Base-by-base conservation (phyloP, 257 asterid genomes). In the Orobanche coerulescens region DNA sequence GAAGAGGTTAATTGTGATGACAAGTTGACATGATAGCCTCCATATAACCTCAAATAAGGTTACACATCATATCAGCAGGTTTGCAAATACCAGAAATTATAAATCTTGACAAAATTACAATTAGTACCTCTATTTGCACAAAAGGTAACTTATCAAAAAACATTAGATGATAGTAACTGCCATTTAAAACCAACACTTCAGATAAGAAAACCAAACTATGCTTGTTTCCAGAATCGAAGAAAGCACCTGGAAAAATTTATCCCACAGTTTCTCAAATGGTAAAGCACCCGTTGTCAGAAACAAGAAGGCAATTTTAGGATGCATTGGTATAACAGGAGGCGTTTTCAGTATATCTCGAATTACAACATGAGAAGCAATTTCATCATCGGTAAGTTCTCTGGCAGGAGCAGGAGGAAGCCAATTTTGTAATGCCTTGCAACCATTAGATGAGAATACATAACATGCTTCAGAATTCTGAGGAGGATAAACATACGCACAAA, bases 201-300 rank as follows among this genome's bases (percentile, higher is more conserved):
- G 23, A 16, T 2, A 30, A 30, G 7, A 30, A 30, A 30, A 30
- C 7, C 36, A 30, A 30, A 2, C 7, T 30, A 30, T 30, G 36
- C 7, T 30, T 30, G 36, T 30, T 3, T 30, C 3, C 7, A 28
- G 18, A 50, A 58, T n/a, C n/a, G 49, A 62, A 42, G 6, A 5
- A 22, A 13, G 60, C 65, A 85, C 96, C 94, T 88, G 90, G 71
- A 88, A 85, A 77, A 88, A 88, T 52, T 70, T 83, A 51, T 88
- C 93, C 96, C 96, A 88, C 31, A 88, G 82, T 81, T 61, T 81
- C 83, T 88, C 96, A 71, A 85, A 85, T 43, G 96, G 96, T 61
- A 88, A 83, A 61, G 96, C 79, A 46, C 96, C 93, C 19, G 96
- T 93, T 25, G 84, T 88, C 75, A 88, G 63, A 70, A 88, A 88